Base-by-base conservation (phyloP, 129 eudicot species). In the Flaveria brownii region DNA sequence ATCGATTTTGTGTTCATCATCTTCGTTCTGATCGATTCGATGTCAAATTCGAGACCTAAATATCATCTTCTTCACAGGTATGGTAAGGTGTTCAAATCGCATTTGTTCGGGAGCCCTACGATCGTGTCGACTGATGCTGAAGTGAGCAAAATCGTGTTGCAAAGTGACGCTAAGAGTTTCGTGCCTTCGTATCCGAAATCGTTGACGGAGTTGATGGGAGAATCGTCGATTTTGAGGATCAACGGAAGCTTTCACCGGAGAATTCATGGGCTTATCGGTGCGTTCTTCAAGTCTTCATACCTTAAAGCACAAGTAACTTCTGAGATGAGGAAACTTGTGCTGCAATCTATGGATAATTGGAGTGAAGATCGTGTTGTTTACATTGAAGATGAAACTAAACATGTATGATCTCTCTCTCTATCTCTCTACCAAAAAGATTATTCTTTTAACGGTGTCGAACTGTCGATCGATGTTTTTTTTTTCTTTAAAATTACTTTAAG, bases 161-260 rank as follows among this genome's bases (percentile, higher is more conserved):
- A 90, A 70, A 91, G 97, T 66, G 98, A 91, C 80, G 86, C 91
- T 5, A 91, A 79, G 25, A 86, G 83, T 42, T 93, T 88, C 59
- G 95, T 90, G 75, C 98, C 98, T 2, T 90, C 83, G 46, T 93
- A 93, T 80, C 98, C 98, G 1, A 93, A 93, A 81, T 90, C 98
- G 5, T 76, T 93, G 3, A 93, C 90, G 25, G 93, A 88, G 42
- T 78, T 93, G 81, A 90, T 93, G 98, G 98, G 98, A 17, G 87
- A 91, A 55, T 87, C 90, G 2, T 93, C 98, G 28, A 93, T 93
- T 42, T 72, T 93, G 79, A 70, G 84, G 66, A 88, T 93, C 9
- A 90, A 86, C 67, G 98, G 98, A 75, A 81, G 86, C 72, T 85
- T 90, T 36, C 98, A 93, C 60, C 84, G 91, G 67, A 87, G 88